Base-by-base conservation (phyloP, 2,329 filamentous ascomycete species). In the Exophiala sideris region DNA sequence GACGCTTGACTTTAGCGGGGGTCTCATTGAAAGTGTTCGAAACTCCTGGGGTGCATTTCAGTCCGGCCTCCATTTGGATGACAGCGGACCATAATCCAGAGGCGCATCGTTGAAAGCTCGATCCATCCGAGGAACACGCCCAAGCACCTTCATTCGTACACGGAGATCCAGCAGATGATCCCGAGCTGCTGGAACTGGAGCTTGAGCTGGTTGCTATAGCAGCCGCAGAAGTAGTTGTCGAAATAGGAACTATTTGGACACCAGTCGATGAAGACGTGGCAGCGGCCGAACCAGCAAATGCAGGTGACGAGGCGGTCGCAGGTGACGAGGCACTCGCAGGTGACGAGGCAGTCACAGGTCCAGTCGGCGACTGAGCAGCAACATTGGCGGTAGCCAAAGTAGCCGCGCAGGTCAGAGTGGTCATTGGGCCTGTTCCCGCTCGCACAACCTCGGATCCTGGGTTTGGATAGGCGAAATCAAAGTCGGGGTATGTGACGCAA, bases 401-500 rank as follows among this genome's bases (percentile, higher is more conserved):
- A 32, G 61, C 59, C 41, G 58, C 58, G 11, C 65, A 57, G 44
- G 48, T 18, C 6, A 56, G 39, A 36, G 57, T 52, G 52, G 54
- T 45, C 44, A 65, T 60, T 60, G 62, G 52, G 45, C 59, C 59
- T 1, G 35, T 36, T 3, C 60, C 60, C 11, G 51, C 58, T 1
- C 38, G 29, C 51, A 85, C 78, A 3, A 83, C 74, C 2, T 76
- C 79, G 1, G 75, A 58, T 45, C 89, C 89, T 0, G 88, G 80
- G 60, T 87, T 74, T 6, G 87, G 85, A 74, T 86, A 92, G n/a
- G 74, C 68, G 58, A 87, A 76, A 62, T 90, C 83, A 2, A 72
- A 66, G 12, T 67, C 66, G 36, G 84, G 79, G 0, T 62, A 65
- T 10, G 83, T 87, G 0, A 47, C 66, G 71, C 87, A 90, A 38